Base-by-base conservation (phyloP, 306 rosid genomes). In the Clitoria ternatea region DNA sequence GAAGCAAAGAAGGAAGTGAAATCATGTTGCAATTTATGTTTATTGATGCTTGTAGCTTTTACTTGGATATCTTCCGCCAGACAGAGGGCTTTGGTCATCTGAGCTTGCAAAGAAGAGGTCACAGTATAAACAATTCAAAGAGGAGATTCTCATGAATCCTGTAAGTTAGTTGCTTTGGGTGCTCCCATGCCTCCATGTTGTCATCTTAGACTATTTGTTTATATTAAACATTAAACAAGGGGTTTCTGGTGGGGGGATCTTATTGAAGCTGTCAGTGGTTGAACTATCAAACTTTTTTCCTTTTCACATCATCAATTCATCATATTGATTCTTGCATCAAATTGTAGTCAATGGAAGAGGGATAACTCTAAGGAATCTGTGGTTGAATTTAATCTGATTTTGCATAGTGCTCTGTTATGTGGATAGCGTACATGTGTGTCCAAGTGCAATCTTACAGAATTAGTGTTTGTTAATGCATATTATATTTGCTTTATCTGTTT, bases 131-230 rank as follows among this genome's bases (percentile, higher is more conserved):
- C 96, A 91, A 73, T 95, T 95, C 74, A 95, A 89, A 69, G 96
- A 89, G 11, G 99, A 95, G 14, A 87, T 91, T 74, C 80, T 95
- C 80, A 86, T 89, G 99, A 95, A 95, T 85, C 99, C 99, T 73
- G 99, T 95, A 89, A 81, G 99, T 84, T 79, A 75, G 77, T 68
- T 72, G 53, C 17, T 23, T 15, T 10, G 10, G 39, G 68, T 45
- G 35, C 47, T 53, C 42, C 62, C 7, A 15, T 60, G 1, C 62
- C 35, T 57, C 14, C 1, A 8, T 52, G 62, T 15, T 24, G 53
- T 32, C 20, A 42, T 73, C 20, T 19, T 37, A 5, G n/a, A n/a
- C n/a, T n/a, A n/a, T n/a, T 35, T 59, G 44, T 20, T 48, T 47
- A 10, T 24, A 7, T 30, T 59, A 2, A 47, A 29, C 10, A 27